Evolutionary conservation across 2,329 filamentous ascomycete genomes (phyloP).

Genomic region (Epichloe scottii): DNA sequence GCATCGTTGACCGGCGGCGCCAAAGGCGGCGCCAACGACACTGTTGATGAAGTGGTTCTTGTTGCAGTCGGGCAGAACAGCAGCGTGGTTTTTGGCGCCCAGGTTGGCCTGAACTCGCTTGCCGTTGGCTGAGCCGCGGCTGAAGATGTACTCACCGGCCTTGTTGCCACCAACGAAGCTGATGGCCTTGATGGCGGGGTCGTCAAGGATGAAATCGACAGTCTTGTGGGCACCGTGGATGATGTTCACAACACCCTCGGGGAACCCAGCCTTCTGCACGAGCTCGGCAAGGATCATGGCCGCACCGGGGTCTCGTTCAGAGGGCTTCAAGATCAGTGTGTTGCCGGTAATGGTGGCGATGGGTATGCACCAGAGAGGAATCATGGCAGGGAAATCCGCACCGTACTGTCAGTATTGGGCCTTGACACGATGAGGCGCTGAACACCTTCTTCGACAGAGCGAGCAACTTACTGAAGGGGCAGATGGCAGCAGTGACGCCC

Average conservation of each 20-base stretch:
- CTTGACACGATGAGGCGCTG: too few relatives aligned
- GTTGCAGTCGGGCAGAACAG: slow-evolving; percentile 74
- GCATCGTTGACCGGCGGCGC: slow-evolving; percentile 73
- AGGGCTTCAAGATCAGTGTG: slow-evolving; percentile 74
- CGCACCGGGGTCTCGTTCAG: slow-evolving; percentile 72
- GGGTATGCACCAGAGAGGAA: slow-evolving; percentile 81
- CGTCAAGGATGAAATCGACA: slow-evolving; percentile 78
- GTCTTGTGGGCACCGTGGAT: slow-evolving; percentile 70
- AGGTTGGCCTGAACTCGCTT: slow-evolving; percentile 84
- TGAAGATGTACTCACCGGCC: slow-evolving; percentile 78
- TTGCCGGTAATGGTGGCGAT: slow-evolving; percentile 77
- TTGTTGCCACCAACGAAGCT: slow-evolving; percentile 81
- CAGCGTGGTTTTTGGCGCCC: slow-evolving; percentile 80
- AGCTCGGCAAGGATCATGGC: slow-evolving; percentile 79
- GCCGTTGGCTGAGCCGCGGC: slow-evolving; percentile 66
- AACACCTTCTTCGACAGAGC: too few relatives aligned
- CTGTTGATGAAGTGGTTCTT: slow-evolving; percentile 83
- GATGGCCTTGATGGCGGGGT: slow-evolving; percentile 74
- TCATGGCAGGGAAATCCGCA: slow-evolving; percentile 80
- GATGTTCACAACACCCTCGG: slow-evolving; percentile 69
- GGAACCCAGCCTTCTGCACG: slow-evolving; percentile 68
- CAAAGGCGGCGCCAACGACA: slow-evolving; percentile 72
- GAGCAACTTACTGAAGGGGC: slow-evolving; percentile 59
- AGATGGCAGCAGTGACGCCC: slow-evolving; percentile 72
- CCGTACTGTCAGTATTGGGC: slow-evolving; percentile 5